These are phyloP conservation scores for Sporisorium graminicola DNA, from an alignment of 1,284 basidiomycete species.

Conservation along the genomic window DNA sequence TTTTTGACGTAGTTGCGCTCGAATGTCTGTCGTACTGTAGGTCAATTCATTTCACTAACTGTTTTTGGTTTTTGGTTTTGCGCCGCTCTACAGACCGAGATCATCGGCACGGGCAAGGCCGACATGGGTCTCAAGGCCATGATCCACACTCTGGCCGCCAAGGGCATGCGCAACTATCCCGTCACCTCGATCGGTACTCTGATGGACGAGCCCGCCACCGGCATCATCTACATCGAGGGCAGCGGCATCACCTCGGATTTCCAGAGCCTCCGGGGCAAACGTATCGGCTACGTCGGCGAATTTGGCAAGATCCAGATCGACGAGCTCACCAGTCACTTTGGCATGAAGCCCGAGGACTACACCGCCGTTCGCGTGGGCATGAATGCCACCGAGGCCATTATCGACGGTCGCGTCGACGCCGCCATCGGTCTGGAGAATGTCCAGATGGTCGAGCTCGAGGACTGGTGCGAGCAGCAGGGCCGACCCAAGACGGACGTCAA, in stretches of 20 bases:
- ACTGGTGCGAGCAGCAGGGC: conserved; percentile 69
- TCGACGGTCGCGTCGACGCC: conserved; percentile 70
- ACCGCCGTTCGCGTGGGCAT: conserved; percentile 71
- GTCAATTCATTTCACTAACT: neutral
- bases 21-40: neutral
- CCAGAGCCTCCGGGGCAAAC: conserved; percentile 69
- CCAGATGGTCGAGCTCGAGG: conserved; percentile 69
- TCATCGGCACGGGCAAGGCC: conserved; percentile 69
- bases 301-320: conserved; percentile 71
- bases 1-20: neutral
- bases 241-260: conserved; percentile 70
- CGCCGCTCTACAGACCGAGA: conserved; percentile 43
- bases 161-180: conserved; percentile 68
- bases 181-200: conserved; percentile 70
- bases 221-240: conserved; percentile 70
- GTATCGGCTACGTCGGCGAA: conserved; percentile 71
- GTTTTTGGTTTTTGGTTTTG: no score
- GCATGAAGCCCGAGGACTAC: conserved; percentile 69
- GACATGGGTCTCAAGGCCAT: conserved; percentile 70
- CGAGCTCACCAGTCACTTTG: conserved; percentile 56
- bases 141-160: conserved; percentile 70
- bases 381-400: conserved; percentile 70
- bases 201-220: conserved; percentile 71
- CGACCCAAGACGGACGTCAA: conserved; percentile 70
- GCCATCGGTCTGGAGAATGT: conserved; percentile 70